Conservation (phyloP, 2,329 filamentous ascomycete species). For the Nectriaceae sp. region DNA sequence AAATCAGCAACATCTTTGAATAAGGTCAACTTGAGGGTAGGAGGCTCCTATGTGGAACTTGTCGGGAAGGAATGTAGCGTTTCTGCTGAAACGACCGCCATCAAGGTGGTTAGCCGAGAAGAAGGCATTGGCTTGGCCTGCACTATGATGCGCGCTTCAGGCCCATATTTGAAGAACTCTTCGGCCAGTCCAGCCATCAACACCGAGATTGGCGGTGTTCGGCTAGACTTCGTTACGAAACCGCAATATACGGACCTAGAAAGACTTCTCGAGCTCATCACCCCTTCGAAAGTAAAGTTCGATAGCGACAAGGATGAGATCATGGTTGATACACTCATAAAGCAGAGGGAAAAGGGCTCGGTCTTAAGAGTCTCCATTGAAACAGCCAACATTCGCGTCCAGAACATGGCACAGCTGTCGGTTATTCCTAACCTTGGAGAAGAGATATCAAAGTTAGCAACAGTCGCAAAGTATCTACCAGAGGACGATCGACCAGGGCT, state of each 20-base stretch:
- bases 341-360: slow-evolving; percentile 83
- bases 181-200: slow-evolving; percentile 61
- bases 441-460: slow-evolving; percentile 80
- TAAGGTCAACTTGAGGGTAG: slow-evolving; percentile 77
- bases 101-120: slow-evolving; percentile 78
- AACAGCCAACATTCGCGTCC: slow-evolving; percentile 62
- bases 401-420: slow-evolving; percentile 64
- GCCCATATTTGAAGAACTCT: slow-evolving; percentile 62
- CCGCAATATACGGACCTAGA: slow-evolving; percentile 83
- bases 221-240: slow-evolving; percentile 69
- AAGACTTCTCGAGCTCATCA: slow-evolving; percentile 80
- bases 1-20: slow-evolving; percentile 49
- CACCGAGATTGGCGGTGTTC: slow-evolving; percentile 64
- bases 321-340: slow-evolving; percentile 85
- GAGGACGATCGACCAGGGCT: slow-evolving; percentile 93
- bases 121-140: slow-evolving; percentile 73
- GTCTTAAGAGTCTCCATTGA: slow-evolving; percentile 73
- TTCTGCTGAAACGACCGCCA: slow-evolving; percentile 72
- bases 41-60: slow-evolving; percentile 75
- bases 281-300: slow-evolving; percentile 88
- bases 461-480: slow-evolving; percentile 89
- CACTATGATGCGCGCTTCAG: slow-evolving; percentile 72
- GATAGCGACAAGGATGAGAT: slow-evolving; percentile 87
- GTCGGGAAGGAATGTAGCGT: slow-evolving; percentile 76
- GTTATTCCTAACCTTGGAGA: slow-evolving; percentile 71